phyloP scores from a whole-genome alignment of 495 filamentous ascomycete species.

The Neurospora sp. region DNA sequence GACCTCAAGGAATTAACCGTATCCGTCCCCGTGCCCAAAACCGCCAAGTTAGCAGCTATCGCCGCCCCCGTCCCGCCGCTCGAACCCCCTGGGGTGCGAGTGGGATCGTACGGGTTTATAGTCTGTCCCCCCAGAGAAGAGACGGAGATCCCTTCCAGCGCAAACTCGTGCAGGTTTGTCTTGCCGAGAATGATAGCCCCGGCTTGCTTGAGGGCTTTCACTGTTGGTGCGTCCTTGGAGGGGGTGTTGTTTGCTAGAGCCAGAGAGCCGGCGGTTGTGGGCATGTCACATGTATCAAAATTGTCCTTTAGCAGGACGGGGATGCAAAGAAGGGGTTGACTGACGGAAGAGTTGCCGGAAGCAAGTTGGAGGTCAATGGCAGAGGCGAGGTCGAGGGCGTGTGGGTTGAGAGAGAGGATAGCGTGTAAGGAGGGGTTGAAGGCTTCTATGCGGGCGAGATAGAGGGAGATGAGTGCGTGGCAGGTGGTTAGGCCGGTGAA shows the following conservation, averaged over 20 bases:
- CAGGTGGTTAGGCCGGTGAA: constrained; percentile 39
- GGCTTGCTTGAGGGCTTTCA: constrained; percentile 21
- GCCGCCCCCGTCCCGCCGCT: constrained; percentile 49
- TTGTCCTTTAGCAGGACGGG: constrained; percentile 58
- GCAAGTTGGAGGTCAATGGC: constrained; percentile 34
- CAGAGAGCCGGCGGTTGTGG: constrained; percentile 44
- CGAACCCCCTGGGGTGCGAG: constrained; percentile 53
- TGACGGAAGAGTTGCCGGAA: constrained; percentile 24
- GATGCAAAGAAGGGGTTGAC: constrained; percentile 44
- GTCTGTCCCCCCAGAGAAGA: constrained; percentile 54
- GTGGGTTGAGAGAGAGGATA: constrained; percentile 42
- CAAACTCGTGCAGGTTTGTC: constrained; percentile 54
- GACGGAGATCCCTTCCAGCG: constrained; percentile 50
- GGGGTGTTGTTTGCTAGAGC: constrained; percentile 38
- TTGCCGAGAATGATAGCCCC: constrained; percentile 60
- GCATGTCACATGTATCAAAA: constrained; percentile 41
- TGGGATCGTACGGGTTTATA: constrained; percentile 50
- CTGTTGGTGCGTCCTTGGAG: constrained; percentile 25
- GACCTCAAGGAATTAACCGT: constrained; percentile 54
- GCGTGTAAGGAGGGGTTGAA: constrained; percentile 49
- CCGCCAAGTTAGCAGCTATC: constrained; percentile 46
- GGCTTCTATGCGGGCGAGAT: constrained; percentile 43
- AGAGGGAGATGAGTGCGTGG: constrained; percentile 41
- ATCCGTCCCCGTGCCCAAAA: constrained; percentile 52
- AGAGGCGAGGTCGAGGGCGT: constrained; percentile 39